These are phyloP conservation scores for Miscanthus sacchariflorus DNA, from an alignment of 202 grass and related monocot genomes.

Conservation along the genomic window DNA sequence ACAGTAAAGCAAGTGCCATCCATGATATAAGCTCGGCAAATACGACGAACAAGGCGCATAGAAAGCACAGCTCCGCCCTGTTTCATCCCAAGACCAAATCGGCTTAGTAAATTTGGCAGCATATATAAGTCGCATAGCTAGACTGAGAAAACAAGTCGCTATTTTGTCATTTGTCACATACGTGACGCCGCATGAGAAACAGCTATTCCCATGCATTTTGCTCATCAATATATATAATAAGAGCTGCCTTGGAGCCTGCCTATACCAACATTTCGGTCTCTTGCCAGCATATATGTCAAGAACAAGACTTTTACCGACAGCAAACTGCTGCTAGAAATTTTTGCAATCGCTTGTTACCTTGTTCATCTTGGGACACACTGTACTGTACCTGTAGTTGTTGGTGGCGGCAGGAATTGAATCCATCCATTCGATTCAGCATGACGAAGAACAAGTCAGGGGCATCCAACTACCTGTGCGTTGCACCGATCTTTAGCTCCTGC, in stretches of 20 bases:
- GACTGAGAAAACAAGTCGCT: background rate
- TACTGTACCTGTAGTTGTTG: background rate
- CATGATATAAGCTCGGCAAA: background rate
- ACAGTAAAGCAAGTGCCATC: too few species aligned
- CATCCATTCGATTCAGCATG: background rate
- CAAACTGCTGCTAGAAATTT: background rate
- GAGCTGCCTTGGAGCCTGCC: background rate
- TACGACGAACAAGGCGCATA: conserved; percentile 20
- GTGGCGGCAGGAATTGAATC: background rate
- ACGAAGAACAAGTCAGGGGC: conserved; percentile 40
- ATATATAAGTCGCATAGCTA: background rate
- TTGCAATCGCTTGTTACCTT: background rate
- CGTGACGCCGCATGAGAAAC: background rate
- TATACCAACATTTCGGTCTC: background rate
- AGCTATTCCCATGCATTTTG: background rate
- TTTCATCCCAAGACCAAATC: conserved; percentile 35
- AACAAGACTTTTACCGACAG: background rate
- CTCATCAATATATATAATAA: background rate
- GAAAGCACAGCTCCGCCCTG: background rate
- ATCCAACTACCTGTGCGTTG: conserved; percentile 46
- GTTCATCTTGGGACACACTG: background rate
- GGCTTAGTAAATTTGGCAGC: conserved; percentile 9
- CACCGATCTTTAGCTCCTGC: conserved; percentile 46
- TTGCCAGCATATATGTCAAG: background rate
- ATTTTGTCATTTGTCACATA: background rate